phyloP scores from a whole-genome alignment of 805 yeast genomes.

The Saccharomycopsis fermentans region DNA sequence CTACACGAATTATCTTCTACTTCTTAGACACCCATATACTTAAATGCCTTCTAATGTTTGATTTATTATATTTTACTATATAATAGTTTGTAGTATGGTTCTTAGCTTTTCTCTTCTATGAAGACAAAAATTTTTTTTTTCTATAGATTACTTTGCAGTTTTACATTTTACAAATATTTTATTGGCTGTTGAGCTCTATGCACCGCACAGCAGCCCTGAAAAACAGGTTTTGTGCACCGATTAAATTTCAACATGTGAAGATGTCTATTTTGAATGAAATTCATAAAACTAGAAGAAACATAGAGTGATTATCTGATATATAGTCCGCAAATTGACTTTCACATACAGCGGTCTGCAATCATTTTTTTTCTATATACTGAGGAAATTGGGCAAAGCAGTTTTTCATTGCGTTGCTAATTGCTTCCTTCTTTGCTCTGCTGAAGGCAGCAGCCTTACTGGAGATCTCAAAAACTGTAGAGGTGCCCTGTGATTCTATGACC shows the following conservation, averaged over 20 bases:
- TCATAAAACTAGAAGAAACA: no score
- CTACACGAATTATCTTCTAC: not conserved
- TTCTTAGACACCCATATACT: no score
- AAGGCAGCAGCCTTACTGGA: conserved; percentile 29
- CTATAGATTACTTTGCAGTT: not conserved
- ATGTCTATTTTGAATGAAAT: no score
- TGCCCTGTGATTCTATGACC: conserved; percentile 28
- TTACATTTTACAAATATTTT: conserved; percentile 4
- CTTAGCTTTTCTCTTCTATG: not conserved
- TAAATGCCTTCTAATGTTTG: no score
- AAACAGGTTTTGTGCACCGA: not conserved
- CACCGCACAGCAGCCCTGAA: not conserved
- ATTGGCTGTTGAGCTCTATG: not conserved
- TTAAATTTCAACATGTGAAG: no score
- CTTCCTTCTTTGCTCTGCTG: conserved; percentile 36
- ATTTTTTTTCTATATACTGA: conserved; percentile 16
- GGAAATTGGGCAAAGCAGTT: conserved; percentile 30
- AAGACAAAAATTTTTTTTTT: not conserved
- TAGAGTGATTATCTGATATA: no score
- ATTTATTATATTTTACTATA: no score
- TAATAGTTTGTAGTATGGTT: not conserved
- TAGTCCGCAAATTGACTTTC: no score
- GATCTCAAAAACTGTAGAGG: conserved; percentile 28
- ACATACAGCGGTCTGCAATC: no score
- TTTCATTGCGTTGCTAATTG: conserved; percentile 36